Evolutionary conservation across 1,139 yeast genomes (phyloP).

Genomic region (Pichia sp.): DNA sequence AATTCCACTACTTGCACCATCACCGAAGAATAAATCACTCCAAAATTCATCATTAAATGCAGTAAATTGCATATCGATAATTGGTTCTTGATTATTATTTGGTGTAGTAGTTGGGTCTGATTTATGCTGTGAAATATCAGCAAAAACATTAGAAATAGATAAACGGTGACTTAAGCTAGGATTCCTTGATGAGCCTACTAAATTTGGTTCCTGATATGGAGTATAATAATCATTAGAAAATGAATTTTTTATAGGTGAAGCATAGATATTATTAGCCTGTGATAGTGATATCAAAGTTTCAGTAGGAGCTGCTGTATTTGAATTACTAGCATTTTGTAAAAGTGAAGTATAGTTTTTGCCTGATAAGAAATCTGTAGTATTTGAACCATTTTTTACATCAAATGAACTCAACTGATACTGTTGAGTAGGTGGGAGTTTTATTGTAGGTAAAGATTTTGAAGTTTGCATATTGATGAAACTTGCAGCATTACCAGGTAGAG

Average conservation of each 20-base stretch:
- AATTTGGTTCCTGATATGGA: neutral
- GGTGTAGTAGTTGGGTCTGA: conserved; percentile 1
- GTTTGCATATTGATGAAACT: neutral
- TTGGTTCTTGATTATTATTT: neutral
- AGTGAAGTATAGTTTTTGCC: too few relatives aligned
- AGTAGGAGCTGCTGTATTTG: too few relatives aligned
- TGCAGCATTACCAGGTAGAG: neutral
- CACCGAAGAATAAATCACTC: conserved; percentile 31
- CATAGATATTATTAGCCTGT: too few relatives aligned
- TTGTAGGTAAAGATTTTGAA: neutral
- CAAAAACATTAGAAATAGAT: neutral
- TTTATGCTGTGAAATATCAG: neutral
- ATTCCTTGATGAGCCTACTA: neutral
- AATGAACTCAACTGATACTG: neutral
- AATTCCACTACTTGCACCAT: conserved; percentile 12
- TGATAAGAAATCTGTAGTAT: too few relatives aligned
- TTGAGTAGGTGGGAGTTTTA: neutral
- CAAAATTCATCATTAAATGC: conserved; percentile 38
- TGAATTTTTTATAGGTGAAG: neutral
- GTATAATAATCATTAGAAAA: neutral
- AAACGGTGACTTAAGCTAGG: neutral
- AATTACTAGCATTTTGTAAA: too few relatives aligned
- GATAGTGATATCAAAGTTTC: too few relatives aligned
- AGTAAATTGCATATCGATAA: conserved; percentile 29
- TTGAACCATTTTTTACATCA: too few relatives aligned